phyloP scores from a whole-genome alignment of 164 flowering plant genomes.

The Vitis labrusca region DNA sequence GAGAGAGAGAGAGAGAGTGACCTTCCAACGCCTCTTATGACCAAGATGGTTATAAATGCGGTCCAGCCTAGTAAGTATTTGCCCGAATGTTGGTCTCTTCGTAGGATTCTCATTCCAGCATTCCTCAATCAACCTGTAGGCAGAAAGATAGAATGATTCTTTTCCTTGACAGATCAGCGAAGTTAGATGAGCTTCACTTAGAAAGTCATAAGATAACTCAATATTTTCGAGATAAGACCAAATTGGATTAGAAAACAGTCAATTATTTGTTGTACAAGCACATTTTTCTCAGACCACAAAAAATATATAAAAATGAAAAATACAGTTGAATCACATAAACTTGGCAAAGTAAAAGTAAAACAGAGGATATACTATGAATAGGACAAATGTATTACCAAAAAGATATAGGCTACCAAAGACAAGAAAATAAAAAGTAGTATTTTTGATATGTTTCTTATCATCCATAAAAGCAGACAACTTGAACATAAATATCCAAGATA shows the following conservation, averaged over 20 bases:
- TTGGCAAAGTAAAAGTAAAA: too few species aligned
- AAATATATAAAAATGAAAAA: too few species aligned
- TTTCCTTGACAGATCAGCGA: not conserved
- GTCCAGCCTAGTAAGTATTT: slow-evolving; percentile 65
- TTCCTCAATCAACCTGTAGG: slow-evolving; percentile 76
- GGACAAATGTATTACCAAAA: not conserved
- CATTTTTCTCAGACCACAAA: not conserved
- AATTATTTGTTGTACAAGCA: not conserved
- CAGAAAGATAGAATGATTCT: not conserved
- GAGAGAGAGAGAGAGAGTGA: slow-evolving; percentile 4
- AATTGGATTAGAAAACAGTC: not conserved
- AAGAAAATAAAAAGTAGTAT: not conserved
- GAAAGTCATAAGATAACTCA: too few species aligned
- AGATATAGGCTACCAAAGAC: not conserved
- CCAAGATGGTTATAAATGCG: slow-evolving; percentile 37
- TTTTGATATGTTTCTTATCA: too few species aligned
- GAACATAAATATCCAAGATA: not conserved
- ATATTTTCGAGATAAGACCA: not conserved
- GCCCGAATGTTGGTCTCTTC: slow-evolving; percentile 78
- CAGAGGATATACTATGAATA: not conserved
- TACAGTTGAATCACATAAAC: too few species aligned
- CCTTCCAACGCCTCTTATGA: slow-evolving; percentile 86
- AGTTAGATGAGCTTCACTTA: not conserved
- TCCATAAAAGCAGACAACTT: too few species aligned
- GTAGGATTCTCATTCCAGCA: slow-evolving; percentile 88